Evolutionary conservation across 148 eudicot species (phyloP).

Genomic region (Rhododendron ovatum): DNA sequence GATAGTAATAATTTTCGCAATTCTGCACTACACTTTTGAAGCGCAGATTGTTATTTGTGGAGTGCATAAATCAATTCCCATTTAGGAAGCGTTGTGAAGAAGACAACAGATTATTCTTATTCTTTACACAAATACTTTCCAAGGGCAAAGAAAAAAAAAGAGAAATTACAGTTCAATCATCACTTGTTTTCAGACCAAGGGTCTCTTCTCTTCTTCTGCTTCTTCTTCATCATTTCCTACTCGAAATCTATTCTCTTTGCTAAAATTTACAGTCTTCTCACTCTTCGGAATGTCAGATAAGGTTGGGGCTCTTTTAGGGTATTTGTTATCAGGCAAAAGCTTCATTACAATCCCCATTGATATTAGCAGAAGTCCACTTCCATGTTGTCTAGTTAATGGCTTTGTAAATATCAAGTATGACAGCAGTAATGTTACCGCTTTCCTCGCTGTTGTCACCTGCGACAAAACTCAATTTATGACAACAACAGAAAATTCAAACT

Average conservation of each 20-base stretch:
- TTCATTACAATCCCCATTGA: constrained; percentile 78
- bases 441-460: constrained; percentile 94
- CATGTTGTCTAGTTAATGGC: constrained; percentile 83
- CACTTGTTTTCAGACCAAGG: constrained; percentile 32
- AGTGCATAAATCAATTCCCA: too few species aligned
- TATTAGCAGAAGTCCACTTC: constrained; percentile 66
- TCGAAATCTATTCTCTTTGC: constrained; percentile 19
- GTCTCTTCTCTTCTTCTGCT: constrained; percentile 29
- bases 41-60: too few species aligned
- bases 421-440: constrained; percentile 78
- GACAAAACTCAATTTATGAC: neutral
- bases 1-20: too few species aligned
- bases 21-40: too few species aligned
- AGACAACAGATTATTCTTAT: neutral
- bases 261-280: constrained; percentile 11
- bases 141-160: neutral
- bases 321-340: constrained; percentile 64
- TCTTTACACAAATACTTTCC: neutral
- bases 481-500: neutral
- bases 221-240: constrained; percentile 28
- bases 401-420: constrained; percentile 89
- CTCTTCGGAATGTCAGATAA: constrained; percentile 11
- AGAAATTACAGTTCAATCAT: neutral
- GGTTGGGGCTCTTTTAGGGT: constrained; percentile 18
- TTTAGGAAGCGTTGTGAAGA: neutral